Evolutionary conservation across 305 asterid species (phyloP).

Genomic region (Rubia balearica): DNA sequence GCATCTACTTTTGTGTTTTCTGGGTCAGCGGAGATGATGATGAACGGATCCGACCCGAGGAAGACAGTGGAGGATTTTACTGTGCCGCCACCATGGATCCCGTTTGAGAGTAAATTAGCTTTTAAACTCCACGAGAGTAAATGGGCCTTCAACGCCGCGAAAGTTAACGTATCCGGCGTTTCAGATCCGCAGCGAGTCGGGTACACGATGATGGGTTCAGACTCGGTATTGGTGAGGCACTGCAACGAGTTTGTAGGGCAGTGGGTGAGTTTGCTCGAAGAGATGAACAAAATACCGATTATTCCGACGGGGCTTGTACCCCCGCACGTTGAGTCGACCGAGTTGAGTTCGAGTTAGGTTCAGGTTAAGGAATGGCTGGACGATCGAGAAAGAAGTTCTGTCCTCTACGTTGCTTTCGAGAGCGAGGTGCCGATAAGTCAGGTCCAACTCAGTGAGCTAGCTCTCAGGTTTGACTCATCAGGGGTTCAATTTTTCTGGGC

Average conservation of each 20-base stretch:
- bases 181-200: neutral
- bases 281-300: neutral
- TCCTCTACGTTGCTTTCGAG: neutral
- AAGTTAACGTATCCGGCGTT: neutral
- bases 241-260: neutral
- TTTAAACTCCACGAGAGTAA: neutral
- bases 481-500: conserved; percentile 16
- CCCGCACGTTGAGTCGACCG: neutral
- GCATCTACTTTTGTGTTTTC: neutral
- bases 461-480: neutral
- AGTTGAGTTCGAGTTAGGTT: neutral
- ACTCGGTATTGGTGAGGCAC: neutral
- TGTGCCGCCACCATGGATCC: neutral
- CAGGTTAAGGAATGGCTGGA: neutral
- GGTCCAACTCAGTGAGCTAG: neutral
- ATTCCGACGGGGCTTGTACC: neutral
- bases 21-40: neutral
- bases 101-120: conserved; percentile 1
- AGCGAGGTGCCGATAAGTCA: neutral
- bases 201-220: neutral
- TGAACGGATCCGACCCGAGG: neutral
- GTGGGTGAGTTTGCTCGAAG: neutral
- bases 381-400: neutral
- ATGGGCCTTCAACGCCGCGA: neutral
- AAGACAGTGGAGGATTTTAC: neutral